Evolutionary conservation across 805 yeast species (phyloP).

Genomic region (Saccharomycopsis sp.): DNA sequence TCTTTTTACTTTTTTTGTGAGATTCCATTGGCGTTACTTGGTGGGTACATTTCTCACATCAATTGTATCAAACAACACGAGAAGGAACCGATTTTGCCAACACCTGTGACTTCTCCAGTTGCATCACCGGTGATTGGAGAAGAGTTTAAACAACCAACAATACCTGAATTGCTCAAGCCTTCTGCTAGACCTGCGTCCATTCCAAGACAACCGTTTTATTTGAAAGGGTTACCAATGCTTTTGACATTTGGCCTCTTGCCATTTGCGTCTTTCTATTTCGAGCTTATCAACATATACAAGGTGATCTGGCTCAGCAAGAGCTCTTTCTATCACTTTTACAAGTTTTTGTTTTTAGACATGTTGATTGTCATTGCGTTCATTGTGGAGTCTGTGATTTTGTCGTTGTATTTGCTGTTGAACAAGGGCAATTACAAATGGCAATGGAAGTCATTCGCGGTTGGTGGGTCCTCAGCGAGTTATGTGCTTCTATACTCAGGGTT

Average conservation of each 20-base stretch:
- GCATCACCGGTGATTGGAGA: slow-evolving; percentile 9
- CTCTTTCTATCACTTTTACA: slow-evolving; percentile 71
- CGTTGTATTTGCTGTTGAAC: slow-evolving; percentile 45
- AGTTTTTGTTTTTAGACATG: slow-evolving; percentile 59
- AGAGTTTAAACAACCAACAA: neutral
- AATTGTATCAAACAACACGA: slow-evolving; percentile 3
- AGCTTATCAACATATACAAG: slow-evolving; percentile 60
- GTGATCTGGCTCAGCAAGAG: slow-evolving; percentile 76
- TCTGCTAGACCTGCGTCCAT: neutral
- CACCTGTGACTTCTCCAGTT: slow-evolving; percentile 28
- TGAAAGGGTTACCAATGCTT: slow-evolving; percentile 24
- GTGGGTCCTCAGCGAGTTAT: slow-evolving; percentile 65
- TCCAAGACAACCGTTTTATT: neutral
- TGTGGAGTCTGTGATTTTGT: slow-evolving; percentile 62
- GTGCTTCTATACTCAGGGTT: slow-evolving; percentile 59
- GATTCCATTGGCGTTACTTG: slow-evolving; percentile 64
- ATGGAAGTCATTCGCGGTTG: slow-evolving; percentile 69
- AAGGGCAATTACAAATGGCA: slow-evolving; percentile 59
- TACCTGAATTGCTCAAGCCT: neutral
- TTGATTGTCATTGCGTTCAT: slow-evolving; percentile 52
- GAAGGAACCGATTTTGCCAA: slow-evolving; percentile 19
- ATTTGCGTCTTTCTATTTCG: slow-evolving; percentile 73
- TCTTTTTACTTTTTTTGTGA: slow-evolving; percentile 54
- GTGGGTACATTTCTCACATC: slow-evolving; percentile 49
- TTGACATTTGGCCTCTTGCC: slow-evolving; percentile 64